Conservation (phyloP, 495 filamentous ascomycete genomes). For the Tuber umbilicatum region DNA sequence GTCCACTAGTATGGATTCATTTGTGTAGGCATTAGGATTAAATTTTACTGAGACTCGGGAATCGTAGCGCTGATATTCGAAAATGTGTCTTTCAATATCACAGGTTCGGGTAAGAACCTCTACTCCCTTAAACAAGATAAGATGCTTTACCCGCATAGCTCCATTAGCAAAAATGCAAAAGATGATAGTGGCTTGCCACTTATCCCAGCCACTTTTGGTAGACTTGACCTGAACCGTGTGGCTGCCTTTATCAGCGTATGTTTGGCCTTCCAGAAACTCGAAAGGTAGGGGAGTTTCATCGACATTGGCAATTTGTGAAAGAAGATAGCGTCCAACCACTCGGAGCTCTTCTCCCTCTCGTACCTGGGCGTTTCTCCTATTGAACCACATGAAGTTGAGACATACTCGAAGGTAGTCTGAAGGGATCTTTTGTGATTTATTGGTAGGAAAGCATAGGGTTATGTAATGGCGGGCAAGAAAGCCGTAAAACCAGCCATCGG, state of each 20-base stretch:
- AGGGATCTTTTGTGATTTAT: conserved; percentile 9
- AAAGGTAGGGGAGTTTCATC: conserved; percentile 12
- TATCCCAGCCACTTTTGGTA: conserved; percentile 5
- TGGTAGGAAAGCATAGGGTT: background rate
- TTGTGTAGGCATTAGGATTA: conserved; percentile 10
- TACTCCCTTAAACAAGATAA: conserved; percentile 11
- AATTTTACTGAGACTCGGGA: background rate
- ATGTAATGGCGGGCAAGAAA: too few species aligned
- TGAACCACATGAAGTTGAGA: background rate
- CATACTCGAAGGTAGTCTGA: background rate
- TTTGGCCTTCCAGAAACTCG: conserved; percentile 13
- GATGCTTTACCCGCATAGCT: background rate
- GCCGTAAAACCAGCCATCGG: too few species aligned
- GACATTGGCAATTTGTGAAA: conserved; percentile 10
- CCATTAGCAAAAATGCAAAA: conserved; percentile 8
- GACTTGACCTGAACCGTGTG: conserved; percentile 9
- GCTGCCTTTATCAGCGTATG: conserved; percentile 13
- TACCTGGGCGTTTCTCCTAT: background rate
- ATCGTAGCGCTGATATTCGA: background rate
- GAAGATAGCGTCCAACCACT: background rate
- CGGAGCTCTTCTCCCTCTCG: background rate
- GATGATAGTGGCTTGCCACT: conserved; percentile 11
- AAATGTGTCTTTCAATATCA: background rate
- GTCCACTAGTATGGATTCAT: background rate
- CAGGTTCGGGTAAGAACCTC: background rate